Conservation (phyloP, 306 rosid genomes). For the Cucurbita pepo region DNA sequence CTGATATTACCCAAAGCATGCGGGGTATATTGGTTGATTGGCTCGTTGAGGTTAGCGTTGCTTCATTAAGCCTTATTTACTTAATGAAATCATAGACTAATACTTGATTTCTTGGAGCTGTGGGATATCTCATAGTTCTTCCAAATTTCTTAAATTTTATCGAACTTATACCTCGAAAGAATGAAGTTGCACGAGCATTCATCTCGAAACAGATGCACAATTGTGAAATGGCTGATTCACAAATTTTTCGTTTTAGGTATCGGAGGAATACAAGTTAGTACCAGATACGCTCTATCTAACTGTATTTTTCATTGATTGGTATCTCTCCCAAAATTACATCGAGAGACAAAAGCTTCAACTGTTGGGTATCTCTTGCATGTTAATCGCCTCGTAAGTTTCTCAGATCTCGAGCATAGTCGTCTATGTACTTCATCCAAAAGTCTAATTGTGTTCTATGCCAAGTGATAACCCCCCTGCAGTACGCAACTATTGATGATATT, state of each 20-base stretch:
- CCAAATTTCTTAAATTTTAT: neutral
- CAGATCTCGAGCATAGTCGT: slow-evolving; percentile 9
- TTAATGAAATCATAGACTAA: neutral
- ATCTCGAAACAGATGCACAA: neutral
- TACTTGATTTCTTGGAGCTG: neutral
- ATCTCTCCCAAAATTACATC: slow-evolving; percentile 54
- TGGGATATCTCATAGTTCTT: neutral
- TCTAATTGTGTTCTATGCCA: neutral
- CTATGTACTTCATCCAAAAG: neutral
- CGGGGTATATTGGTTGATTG: slow-evolving; percentile 84
- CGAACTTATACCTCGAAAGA: neutral
- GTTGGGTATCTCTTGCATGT: slow-evolving; percentile 90
- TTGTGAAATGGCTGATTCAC: neutral
- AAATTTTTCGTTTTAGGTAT: slow-evolving; percentile 42
- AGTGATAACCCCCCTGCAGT: neutral
- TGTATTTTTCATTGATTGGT: slow-evolving; percentile 67
- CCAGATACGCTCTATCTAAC: slow-evolving; percentile 78
- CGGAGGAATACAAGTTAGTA: slow-evolving; percentile 67
- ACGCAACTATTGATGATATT: neutral
- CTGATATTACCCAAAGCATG: slow-evolving; percentile 71
- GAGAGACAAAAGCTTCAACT: slow-evolving; percentile 73
- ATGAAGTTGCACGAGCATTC: neutral
- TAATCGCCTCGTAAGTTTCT: slow-evolving; percentile 76
- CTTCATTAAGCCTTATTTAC: neutral
- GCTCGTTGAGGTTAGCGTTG: slow-evolving; percentile 80